A percentile compares a stretch with the other conserved stretches of the same genome.
Evolutionary conservation across 352 stramenopile genomes (phyloP).

Genomic region (Globisporangium middletonii): DNA sequence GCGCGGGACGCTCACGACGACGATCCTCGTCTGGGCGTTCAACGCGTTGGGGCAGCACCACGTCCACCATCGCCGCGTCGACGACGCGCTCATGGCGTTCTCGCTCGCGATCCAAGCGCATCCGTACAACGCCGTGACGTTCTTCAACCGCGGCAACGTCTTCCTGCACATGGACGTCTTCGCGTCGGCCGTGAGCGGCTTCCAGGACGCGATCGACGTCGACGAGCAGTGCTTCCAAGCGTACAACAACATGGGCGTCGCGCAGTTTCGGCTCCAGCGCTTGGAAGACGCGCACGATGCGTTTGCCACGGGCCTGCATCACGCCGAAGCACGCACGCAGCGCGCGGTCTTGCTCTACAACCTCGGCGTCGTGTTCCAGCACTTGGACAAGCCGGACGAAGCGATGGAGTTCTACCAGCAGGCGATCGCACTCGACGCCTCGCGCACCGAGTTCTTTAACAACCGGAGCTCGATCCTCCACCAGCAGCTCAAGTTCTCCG

Average conservation of each 20-base stretch:
- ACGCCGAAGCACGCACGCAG: conserved; percentile 19
- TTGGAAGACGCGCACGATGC: conserved; percentile 39
- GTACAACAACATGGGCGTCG: conserved; percentile 47
- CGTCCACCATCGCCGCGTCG: conserved; percentile 16
- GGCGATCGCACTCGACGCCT: conserved; percentile 31
- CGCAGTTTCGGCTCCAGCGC: conserved; percentile 33
- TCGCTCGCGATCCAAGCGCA: conserved; percentile 44
- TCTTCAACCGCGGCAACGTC: conserved; percentile 53
- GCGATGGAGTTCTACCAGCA: conserved; percentile 50
- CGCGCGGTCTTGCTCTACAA: conserved; percentile 42
- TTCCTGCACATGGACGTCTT: conserved; percentile 37
- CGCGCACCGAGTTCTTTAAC: conserved; percentile 44
- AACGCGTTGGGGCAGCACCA: conserved; percentile 38
- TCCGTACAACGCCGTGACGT: conserved; percentile 23
- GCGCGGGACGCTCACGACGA: conserved; percentile 33
- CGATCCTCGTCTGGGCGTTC: conserved; percentile 44
- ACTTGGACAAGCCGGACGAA: conserved; percentile 31
- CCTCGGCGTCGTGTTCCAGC: conserved; percentile 32
- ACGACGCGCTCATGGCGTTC: conserved; percentile 50
- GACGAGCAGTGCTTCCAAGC: conserved; percentile 29
- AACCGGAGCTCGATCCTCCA: conserved; percentile 52
- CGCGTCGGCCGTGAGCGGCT: conserved; percentile 29
- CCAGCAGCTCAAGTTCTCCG: conserved; percentile 40
- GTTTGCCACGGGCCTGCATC: conserved; percentile 29
- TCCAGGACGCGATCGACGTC: conserved; percentile 42